Evolutionary conservation across 2,329 filamentous ascomycete genomes (phyloP).

Genomic region (Aureobasidium musti): DNA sequence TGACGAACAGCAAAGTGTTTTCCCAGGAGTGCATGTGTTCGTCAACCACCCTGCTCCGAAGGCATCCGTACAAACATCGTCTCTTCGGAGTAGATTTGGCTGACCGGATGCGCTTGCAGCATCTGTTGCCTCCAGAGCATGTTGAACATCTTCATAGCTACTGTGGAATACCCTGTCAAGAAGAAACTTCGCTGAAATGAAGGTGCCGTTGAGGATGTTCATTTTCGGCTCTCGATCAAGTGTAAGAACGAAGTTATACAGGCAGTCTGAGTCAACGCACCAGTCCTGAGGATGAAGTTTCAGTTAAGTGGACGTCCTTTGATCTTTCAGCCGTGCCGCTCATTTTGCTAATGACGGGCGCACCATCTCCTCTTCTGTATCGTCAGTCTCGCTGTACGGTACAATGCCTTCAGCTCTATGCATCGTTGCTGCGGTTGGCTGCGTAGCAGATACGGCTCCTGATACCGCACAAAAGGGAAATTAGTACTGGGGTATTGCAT

Average conservation of each 20-base stretch:
- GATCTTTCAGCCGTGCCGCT: too few species aligned
- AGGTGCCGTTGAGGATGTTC: not conserved
- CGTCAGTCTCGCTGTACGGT: too few species aligned
- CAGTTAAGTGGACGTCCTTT: too few species aligned
- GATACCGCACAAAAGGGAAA: too few species aligned
- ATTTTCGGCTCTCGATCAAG: not conserved
- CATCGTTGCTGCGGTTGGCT: too few species aligned
- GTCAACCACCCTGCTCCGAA: slow-evolving; percentile 28
- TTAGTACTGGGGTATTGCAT: too few species aligned
- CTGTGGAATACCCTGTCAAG: not conserved
- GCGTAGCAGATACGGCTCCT: too few species aligned
- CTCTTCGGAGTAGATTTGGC: slow-evolving; percentile 16
- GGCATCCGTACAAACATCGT: slow-evolving; percentile 28
- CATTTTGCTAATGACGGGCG: too few species aligned
- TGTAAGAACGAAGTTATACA: not conserved
- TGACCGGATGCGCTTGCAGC: not conserved
- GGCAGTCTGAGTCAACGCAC: not conserved
- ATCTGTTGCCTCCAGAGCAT: not conserved
- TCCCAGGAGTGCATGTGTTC: slow-evolving; percentile 29
- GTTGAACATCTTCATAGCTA: not conserved
- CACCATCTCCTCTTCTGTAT: too few species aligned
- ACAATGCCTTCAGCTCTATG: too few species aligned
- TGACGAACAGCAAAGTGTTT: slow-evolving; percentile 30
- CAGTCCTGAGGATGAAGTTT: too few species aligned
- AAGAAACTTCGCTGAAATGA: not conserved